These are phyloP conservation scores for Trametopsis cervina DNA, from an alignment of 768 basidiomycete species.

Conservation along the genomic window DNA sequence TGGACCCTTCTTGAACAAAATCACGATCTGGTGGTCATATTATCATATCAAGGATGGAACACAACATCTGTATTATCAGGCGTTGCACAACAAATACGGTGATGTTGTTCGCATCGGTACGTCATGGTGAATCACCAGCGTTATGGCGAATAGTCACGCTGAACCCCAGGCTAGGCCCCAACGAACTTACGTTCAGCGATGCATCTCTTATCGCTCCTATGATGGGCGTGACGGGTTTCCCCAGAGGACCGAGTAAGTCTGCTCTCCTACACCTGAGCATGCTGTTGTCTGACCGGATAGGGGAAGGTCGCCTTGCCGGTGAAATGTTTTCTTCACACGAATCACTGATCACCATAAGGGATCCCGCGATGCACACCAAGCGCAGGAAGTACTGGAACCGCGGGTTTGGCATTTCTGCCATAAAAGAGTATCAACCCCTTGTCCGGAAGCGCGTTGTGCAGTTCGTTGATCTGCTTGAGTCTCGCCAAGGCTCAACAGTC, in stretches of 20 bases:
- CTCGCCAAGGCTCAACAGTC: neutral
- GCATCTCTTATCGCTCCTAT: slow-evolving; percentile 35
- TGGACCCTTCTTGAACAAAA: slow-evolving; percentile 13
- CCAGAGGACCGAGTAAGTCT: slow-evolving; percentile 48
- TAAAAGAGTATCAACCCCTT: slow-evolving; percentile 22
- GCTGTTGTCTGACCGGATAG: too few species aligned
- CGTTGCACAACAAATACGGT: slow-evolving; percentile 48
- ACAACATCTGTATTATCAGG: slow-evolving; percentile 39
- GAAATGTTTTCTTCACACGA: neutral
- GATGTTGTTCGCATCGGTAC: slow-evolving; percentile 50
- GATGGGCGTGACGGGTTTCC: slow-evolving; percentile 43
- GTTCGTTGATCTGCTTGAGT: slow-evolving; percentile 16
- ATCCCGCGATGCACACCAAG: slow-evolving; percentile 19
- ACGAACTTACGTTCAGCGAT: slow-evolving; percentile 48
- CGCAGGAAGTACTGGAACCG: slow-evolving; percentile 26
- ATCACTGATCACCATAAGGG: neutral
- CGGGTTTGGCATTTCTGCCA: slow-evolving; percentile 19
- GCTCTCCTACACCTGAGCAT: too few species aligned
- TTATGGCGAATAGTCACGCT: too few species aligned
- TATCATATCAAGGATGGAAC: slow-evolving; percentile 12
- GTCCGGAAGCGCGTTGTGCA: slow-evolving; percentile 18
- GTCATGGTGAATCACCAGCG: too few species aligned
- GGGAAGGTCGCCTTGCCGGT: neutral
- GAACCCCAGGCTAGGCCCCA: slow-evolving; percentile 36
- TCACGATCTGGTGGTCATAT: slow-evolving; percentile 13